These are phyloP conservation scores for Fraxinus sp. DNA, from an alignment of 305 asterid genomes.

Conservation along the genomic window DNA sequence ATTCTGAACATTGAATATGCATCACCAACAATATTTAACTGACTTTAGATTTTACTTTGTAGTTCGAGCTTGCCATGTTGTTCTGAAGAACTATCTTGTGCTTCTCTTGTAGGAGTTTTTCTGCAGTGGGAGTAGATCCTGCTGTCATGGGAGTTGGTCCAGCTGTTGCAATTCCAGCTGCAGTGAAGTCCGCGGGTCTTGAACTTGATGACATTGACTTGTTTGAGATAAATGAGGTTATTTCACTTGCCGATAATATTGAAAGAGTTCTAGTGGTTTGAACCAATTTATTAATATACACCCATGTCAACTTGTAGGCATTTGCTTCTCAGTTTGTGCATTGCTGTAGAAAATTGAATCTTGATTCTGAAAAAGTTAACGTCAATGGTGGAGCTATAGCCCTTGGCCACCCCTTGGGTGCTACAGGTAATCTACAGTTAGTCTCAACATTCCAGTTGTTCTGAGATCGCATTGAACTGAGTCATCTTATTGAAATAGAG, in stretches of 20 bases:
- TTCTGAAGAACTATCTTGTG: slow-evolving; percentile 4
- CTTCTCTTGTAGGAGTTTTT: slow-evolving; percentile 60
- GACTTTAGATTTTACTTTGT: not conserved
- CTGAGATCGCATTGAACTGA: not conserved
- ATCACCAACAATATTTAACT: not conserved
- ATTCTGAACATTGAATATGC: not conserved
- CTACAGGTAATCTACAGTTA: slow-evolving; percentile 52
- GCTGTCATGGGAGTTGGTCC: slow-evolving; percentile 95
- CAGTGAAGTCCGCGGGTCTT: slow-evolving; percentile 87
- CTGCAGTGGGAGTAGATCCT: slow-evolving; percentile 95
- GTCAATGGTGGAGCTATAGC: slow-evolving; percentile 97
- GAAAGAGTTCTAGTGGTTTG: not conserved
- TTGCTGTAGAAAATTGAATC: slow-evolving; percentile 71
- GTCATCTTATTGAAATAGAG: not conserved
- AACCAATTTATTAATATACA: not conserved
- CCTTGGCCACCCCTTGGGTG: slow-evolving; percentile 93
- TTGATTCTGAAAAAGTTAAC: slow-evolving; percentile 71
- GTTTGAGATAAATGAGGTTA: slow-evolving; percentile 92
- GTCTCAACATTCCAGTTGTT: not conserved
- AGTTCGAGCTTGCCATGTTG: not conserved
- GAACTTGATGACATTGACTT: slow-evolving; percentile 57
- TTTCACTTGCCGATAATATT: not conserved
- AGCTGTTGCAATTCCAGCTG: slow-evolving; percentile 90
- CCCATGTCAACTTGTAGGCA: slow-evolving; percentile 50
- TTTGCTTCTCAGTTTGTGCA: slow-evolving; percentile 90